A percentile compares a stretch with the other conserved stretches of the same genome.
Evolutionary conservation across 2,329 filamentous ascomycete species (phyloP).

Genomic region (Colletotrichum sp.): DNA sequence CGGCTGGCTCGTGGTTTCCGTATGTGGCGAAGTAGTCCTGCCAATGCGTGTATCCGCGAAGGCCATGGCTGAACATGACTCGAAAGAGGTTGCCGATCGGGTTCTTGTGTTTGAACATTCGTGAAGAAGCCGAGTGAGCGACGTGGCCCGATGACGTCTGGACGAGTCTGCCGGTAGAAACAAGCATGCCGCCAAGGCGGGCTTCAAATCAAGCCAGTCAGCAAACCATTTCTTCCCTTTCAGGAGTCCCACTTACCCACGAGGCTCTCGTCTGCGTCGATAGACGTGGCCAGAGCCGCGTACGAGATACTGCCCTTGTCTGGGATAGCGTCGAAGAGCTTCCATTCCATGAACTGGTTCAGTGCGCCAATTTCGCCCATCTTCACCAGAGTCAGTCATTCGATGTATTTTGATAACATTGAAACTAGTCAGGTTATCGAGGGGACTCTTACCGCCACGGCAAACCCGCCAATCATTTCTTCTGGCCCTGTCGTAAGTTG

Average conservation of each 20-base stretch:
- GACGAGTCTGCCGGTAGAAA: not conserved
- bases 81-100: slow-evolving; percentile 6
- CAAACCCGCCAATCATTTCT: not conserved
- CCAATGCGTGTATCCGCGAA: slow-evolving; percentile 12
- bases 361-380: slow-evolving; percentile 22
- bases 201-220: not conserved
- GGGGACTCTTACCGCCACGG: not conserved
- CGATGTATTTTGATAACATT: no score
- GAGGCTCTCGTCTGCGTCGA: slow-evolving; percentile 26
- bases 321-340: slow-evolving; percentile 31
- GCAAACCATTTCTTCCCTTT: not conserved
- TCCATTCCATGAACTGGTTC: slow-evolving; percentile 26
- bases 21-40: slow-evolving; percentile 7
- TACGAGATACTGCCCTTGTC: slow-evolving; percentile 25
- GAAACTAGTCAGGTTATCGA: not conserved
- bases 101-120: slow-evolving; percentile 4
- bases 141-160: not conserved
- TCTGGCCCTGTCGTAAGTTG: not conserved
- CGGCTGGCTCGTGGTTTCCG: not conserved
- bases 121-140: not conserved
- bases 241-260: slow-evolving; percentile 13
- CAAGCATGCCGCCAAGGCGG: not conserved
- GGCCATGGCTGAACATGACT: slow-evolving; percentile 4
- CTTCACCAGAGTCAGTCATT: not conserved
- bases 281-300: slow-evolving; percentile 22